Evolutionary conservation across 805 yeast species (phyloP).

Genomic region (Schwanniomyces pseudopolymorphus): DNA sequence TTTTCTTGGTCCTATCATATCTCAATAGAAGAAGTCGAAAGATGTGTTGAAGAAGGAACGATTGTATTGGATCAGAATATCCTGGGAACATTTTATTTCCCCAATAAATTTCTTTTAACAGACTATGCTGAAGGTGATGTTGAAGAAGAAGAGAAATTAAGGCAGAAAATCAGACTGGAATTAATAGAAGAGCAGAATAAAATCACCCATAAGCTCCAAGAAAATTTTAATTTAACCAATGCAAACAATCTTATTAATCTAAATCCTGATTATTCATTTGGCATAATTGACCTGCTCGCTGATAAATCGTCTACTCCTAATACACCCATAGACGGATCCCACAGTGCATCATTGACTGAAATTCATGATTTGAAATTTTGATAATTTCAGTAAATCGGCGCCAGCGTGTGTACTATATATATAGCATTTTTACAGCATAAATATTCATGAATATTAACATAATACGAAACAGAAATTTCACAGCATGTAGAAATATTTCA

Average conservation of each 20-base stretch:
- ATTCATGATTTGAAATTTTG: conserved; percentile 11
- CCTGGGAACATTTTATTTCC: conserved; percentile 63
- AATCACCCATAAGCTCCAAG: conserved; percentile 13
- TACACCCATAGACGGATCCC: conserved; percentile 3
- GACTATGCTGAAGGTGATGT: conserved; percentile 7
- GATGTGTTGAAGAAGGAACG: conserved; percentile 55
- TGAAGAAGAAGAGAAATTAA: conserved; percentile 5
- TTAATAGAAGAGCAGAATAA: conserved; percentile 16
- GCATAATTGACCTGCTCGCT: conserved; percentile 2
- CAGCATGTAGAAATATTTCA: too few relatives aligned
- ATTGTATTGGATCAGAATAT: conserved; percentile 68
- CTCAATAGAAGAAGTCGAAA: conserved; percentile 61
- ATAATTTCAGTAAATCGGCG: too few relatives aligned
- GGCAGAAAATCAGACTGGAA: conserved; percentile 9
- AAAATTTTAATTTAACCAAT: conserved; percentile 7
- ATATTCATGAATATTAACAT: too few relatives aligned
- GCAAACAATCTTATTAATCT: conserved; percentile 13
- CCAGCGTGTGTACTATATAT: not conserved
- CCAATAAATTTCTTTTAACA: conserved; percentile 34
- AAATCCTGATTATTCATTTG: conserved; percentile 11
- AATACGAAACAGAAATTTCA: too few relatives aligned
- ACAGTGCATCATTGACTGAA: conserved; percentile 10
- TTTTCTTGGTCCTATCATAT: conserved; percentile 69
- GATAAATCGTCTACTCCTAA: conserved; percentile 6
- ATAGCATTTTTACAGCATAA: not conserved